phyloP scores from a whole-genome alignment of 257 asterid species.

The Solanum lignicaule region DNA sequence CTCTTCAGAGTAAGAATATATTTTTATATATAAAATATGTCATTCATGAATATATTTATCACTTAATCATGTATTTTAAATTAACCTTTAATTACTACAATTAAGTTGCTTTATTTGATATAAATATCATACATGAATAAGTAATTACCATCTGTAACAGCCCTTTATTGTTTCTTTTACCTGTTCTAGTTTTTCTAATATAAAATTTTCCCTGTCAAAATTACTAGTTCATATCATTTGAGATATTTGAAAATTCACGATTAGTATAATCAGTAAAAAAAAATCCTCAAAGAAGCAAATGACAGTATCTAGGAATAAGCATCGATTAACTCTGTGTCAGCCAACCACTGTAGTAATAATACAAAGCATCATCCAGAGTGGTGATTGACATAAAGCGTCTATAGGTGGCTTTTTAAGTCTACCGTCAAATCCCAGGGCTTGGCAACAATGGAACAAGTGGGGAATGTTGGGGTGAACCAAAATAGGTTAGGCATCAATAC shows the following conservation, averaged over 20 bases:
- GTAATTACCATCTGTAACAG: no score
- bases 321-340: not conserved
- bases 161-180: not conserved
- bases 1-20: no score
- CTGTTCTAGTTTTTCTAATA: not conserved
- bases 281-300: not conserved
- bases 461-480: not conserved
- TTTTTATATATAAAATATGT: not conserved
- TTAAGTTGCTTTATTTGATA: not conserved
- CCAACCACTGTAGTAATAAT: rapidly evolving
- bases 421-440: not conserved
- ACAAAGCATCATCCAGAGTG: no score
- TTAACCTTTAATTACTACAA: not conserved
- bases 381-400: no score
- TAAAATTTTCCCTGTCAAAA: not conserved
- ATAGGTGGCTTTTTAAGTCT: not conserved
- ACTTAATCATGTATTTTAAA: not conserved
- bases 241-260: not conserved
- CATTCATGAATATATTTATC: not conserved
- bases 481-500: not conserved
- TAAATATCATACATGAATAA: not conserved
- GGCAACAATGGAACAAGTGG: not conserved
- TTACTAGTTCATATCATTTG: not conserved
- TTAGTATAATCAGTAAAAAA: not conserved
- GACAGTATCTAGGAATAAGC: rapidly evolving